Base-by-base conservation (phyloP, 1,284 basidiomycete genomes). In the Malassezia sympodialis region DNA sequence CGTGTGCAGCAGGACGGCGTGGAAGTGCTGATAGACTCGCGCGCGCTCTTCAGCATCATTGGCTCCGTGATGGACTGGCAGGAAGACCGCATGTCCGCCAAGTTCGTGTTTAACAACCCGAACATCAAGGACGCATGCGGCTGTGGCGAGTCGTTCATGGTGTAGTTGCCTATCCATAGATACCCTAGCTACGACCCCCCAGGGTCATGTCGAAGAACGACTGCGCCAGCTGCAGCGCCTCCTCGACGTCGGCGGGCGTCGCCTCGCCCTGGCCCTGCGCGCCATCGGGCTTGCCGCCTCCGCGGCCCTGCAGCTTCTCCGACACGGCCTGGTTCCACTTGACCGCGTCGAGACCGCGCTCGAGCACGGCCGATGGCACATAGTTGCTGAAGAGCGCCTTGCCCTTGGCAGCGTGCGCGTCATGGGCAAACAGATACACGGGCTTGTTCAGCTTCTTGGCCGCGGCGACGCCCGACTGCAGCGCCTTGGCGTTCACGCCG, bases 31-130 rank as follows among this genome's bases (percentile, higher is more conserved):
- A 90, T 98, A 74, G 94, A 99, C 78, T 87, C 85, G 75, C 96
- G 94, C 77, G 94, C 94, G 23, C 78, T 99, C 61, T 98, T 99
- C 76, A 90, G 87, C 59, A 94, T 99, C 70, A 96, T 99, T 63
- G 94, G 94, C 39, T 91, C 88, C 73, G 86, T 87, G 79, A 99
- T 99, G 94, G 90, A 94, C 74, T 98, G 94, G 94, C 81, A 86
- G 61, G 94, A 98, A 78, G 63, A 69, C 44, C 60, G 52, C 21
- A 54, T 63, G 37, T 60, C 58, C 23, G 84, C 88, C 51, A 90
- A 88, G 77, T 94, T 96, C 68, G 83, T 87, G 24, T 94, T 96
- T 77, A 85, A 87, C 77, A 94, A 78, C 57, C 77, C 77, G 1
- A 77, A 78, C 49, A 70, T 77, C 59, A 88, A 87, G 77, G 90